A percentile compares a stretch with the other conserved stretches of the same genome.
Evolutionary conservation across 2,329 filamentous ascomycete genomes (phyloP).

Genomic region (Aureobasidium subglaciale): DNA sequence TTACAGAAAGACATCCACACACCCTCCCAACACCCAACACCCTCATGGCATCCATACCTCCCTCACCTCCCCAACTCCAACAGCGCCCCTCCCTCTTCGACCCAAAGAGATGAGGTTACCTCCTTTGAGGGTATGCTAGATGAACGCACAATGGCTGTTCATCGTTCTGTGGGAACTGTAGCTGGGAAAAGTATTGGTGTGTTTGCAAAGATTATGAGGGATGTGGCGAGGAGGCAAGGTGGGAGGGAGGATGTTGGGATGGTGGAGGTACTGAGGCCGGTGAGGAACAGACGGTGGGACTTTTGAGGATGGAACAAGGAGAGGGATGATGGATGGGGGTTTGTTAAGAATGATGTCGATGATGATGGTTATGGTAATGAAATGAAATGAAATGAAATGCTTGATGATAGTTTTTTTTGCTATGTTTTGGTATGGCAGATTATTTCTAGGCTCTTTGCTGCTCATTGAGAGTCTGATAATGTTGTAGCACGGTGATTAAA

Average conservation of each 20-base stretch:
- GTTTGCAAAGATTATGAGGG: not conserved
- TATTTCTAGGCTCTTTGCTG: too few relatives aligned
- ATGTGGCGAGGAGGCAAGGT: too few relatives aligned
- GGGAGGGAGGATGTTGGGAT: not conserved
- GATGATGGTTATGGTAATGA: not conserved
- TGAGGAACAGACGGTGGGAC: slow-evolving; percentile 1
- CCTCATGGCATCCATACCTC: not conserved
- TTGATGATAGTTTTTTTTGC: too few relatives aligned
- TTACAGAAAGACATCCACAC: not conserved
- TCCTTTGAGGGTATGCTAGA: slow-evolving; percentile 1
- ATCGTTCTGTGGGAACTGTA: too few relatives aligned
- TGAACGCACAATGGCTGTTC: slow-evolving; percentile 3
- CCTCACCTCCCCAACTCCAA: not conserved
- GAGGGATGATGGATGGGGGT: not conserved
- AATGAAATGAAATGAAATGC: too few relatives aligned
- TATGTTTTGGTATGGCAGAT: too few relatives aligned
- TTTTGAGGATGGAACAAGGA: not conserved
- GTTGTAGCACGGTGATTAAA: too few relatives aligned
- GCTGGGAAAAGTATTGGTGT: not conserved
- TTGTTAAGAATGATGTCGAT: not conserved
- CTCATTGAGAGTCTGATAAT: not conserved
- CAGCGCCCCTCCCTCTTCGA: not conserved
- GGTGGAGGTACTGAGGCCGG: not conserved
- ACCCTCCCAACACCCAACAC: not conserved
- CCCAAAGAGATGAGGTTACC: not conserved